Conservation (phyloP, 2,329 filamentous ascomycete genomes). For the Talaromyces sp. region DNA sequence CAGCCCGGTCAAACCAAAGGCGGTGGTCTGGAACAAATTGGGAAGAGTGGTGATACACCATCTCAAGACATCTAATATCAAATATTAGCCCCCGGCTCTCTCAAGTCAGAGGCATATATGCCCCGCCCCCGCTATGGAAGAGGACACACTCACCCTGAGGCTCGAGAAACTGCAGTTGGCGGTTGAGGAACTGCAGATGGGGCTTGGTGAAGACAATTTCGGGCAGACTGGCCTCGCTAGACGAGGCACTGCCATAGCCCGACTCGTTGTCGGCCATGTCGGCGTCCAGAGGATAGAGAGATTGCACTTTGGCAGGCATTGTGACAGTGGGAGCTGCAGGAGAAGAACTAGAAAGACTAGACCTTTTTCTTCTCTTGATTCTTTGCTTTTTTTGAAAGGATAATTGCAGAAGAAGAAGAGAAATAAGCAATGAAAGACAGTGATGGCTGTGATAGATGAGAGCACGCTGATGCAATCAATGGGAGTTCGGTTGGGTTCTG, state of each 20-base stretch:
- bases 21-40: conserved; percentile 79
- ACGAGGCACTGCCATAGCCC: conserved; percentile 62
- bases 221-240: conserved; percentile 59
- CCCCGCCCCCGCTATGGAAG: conserved; percentile 6
- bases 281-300: conserved; percentile 36
- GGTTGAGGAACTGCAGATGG: conserved; percentile 86
- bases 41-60: conserved; percentile 91
- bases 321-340: conserved; percentile 3
- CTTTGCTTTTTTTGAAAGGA: conserved; percentile 24
- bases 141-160: conserved; percentile 55
- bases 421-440: not conserved
- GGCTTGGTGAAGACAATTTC: conserved; percentile 78
- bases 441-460: not conserved
- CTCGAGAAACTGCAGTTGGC: conserved; percentile 78
- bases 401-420: not conserved
- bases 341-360: not conserved
- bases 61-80: conserved; percentile 65
- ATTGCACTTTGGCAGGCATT: conserved; percentile 35
- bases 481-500: not conserved
- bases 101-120: not conserved
- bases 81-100: not conserved
- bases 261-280: conserved; percentile 81
- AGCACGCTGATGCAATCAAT: not conserved
- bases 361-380: conserved; percentile 10
- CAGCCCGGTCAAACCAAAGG: conserved; percentile 74